Conservation (phyloP, 2,329 filamentous ascomycete genomes). For the Fusarium austroafricanum region DNA sequence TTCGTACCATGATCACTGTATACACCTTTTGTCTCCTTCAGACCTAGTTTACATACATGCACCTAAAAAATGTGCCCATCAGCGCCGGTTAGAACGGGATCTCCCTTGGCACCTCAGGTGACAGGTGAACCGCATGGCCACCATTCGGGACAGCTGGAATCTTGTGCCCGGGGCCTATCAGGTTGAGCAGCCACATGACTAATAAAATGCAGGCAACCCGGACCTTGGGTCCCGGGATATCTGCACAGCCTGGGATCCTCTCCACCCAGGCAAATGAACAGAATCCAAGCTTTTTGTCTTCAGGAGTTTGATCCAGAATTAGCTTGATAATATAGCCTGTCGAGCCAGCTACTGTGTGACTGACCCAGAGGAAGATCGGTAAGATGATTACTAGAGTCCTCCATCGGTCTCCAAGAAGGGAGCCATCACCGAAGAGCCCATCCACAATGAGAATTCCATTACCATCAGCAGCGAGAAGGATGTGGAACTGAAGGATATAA, state of each 20-base stretch:
- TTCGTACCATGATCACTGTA: too few species aligned
- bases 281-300: not conserved
- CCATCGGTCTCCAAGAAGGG: constrained; percentile 43
- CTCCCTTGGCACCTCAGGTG: too few species aligned
- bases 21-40: too few species aligned
- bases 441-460: constrained; percentile 58
- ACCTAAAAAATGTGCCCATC: too few species aligned
- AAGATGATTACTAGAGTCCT: constrained; percentile 41
- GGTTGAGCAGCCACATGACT: constrained; percentile 38
- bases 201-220: constrained; percentile 16
- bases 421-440: constrained; percentile 37
- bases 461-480: constrained; percentile 69
- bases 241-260: too few species aligned
- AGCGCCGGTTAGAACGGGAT: too few species aligned
- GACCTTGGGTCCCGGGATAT: not conserved
- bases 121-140: too few species aligned
- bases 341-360: constrained; percentile 30
- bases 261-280: too few species aligned
- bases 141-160: not conserved
- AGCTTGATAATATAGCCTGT: constrained; percentile 40
- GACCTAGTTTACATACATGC: too few species aligned
- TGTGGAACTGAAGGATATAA: constrained; percentile 69
- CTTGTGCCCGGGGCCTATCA: constrained; percentile 11
- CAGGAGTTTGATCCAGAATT: constrained; percentile 21
- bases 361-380: constrained; percentile 44